phyloP scores from a whole-genome alignment of 1,284 basidiomycete species.

The Cutaneotrichosporon cavernicola region DNA sequence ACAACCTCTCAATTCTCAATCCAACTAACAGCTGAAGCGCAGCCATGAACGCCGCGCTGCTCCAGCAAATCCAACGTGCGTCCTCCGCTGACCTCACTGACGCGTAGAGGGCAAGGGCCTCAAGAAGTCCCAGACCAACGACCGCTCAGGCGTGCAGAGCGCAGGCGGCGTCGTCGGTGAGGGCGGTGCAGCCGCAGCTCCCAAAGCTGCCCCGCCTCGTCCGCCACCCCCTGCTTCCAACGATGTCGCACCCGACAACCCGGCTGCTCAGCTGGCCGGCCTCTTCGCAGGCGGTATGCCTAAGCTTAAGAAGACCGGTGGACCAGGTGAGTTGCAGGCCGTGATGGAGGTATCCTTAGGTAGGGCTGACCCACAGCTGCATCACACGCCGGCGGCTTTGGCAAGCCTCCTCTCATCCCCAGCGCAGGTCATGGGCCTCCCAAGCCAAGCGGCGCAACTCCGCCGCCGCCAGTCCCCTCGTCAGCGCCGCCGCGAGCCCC shows the following conservation, averaged over 20 bases:
- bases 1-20: background rate
- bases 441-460: constrained; percentile 60
- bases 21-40: background rate
- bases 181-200: constrained; percentile 16
- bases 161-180: constrained; percentile 48
- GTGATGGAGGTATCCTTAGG: background rate
- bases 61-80: constrained; percentile 48
- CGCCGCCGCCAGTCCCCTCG: constrained; percentile 26
- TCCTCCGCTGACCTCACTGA: constrained; percentile 3
- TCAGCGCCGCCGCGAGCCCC: constrained; percentile 11
- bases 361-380: constrained; percentile 1
- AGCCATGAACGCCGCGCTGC: constrained; percentile 47
- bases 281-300: constrained; percentile 89
- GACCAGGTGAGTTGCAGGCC: constrained; percentile 49
- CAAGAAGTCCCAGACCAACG: constrained; percentile 77
- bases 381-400: constrained; percentile 20
- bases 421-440: constrained; percentile 56
- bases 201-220: background rate
- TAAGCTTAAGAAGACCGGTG: constrained; percentile 74
- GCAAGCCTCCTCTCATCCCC: constrained; percentile 33
- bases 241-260: constrained; percentile 28
- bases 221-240: constrained; percentile 12
- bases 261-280: constrained; percentile 70
- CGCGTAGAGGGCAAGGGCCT: constrained; percentile 65
- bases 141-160: constrained; percentile 66